phyloP scores from a whole-genome alignment of 441 rosid species.

The Brassica balearica region DNA sequence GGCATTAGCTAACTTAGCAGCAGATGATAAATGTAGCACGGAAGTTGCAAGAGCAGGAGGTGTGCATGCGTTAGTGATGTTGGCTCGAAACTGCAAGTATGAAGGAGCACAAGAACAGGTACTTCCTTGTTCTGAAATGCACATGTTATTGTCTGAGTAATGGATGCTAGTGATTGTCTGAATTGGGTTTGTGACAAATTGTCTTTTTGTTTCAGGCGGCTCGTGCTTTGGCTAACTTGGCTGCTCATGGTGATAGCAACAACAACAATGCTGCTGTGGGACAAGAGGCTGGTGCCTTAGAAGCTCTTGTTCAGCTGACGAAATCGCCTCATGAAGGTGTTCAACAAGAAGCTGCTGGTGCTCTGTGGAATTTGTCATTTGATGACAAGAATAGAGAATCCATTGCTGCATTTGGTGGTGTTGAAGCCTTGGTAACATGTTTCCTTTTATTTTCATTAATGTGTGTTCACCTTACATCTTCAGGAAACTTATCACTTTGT shows the following conservation, averaged over 20 bases:
- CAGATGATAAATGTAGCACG: conserved; percentile 92
- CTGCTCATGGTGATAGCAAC: conserved; percentile 97
- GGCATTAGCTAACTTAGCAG: conserved; percentile 96
- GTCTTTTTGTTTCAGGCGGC: conserved; percentile 66
- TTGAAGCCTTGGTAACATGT: conserved; percentile 85
- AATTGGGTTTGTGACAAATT: background rate
- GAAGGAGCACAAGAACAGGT: conserved; percentile 99
- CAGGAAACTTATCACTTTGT: conserved; percentile 18
- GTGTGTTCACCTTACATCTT: conserved; percentile 12
- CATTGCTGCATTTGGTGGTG: conserved; percentile 91
- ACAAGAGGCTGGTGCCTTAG: conserved; percentile 89
- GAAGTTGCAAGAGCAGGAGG: conserved; percentile 94
- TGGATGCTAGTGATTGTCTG: conserved; percentile 7
- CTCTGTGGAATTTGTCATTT: conserved; percentile 92
- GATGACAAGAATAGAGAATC: conserved; percentile 94
- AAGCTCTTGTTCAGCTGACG: conserved; percentile 90
- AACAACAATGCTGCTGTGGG: conserved; percentile 90
- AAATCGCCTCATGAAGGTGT: conserved; percentile 94
- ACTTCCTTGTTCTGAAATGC: conserved; percentile 23
- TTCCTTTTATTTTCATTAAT: background rate
- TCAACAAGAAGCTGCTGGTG: conserved; percentile 99
- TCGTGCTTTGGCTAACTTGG: conserved; percentile 93
- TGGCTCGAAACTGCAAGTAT: conserved; percentile 86
- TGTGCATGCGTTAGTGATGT: conserved; percentile 90
- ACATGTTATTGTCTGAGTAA: conserved; percentile 9